Evolutionary conservation across 805 yeast genomes (phyloP).

Genomic region (Candida silvicultrix): DNA sequence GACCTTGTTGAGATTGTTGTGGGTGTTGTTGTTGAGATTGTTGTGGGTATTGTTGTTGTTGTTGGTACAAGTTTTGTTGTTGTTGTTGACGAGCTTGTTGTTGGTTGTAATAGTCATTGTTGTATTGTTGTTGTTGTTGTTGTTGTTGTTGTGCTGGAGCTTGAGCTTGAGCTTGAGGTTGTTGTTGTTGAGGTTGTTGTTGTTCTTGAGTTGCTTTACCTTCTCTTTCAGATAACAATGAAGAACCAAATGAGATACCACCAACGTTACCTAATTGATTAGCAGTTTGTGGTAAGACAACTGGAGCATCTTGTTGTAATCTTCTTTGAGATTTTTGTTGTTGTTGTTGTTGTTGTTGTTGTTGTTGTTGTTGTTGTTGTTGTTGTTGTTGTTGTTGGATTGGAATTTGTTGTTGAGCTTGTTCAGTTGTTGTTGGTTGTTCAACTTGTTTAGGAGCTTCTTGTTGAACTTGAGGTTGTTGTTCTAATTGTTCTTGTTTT

Average conservation of each 20-base stretch:
- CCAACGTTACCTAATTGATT: slow-evolving; percentile 31
- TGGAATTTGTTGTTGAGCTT: slow-evolving; percentile 18
- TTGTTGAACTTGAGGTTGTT: slow-evolving; percentile 9
- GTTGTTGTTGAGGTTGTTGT: slow-evolving; percentile 12
- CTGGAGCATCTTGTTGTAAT: slow-evolving; percentile 36
- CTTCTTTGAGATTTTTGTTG: slow-evolving; percentile 27
- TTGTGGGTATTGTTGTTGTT: slow-evolving; percentile 2
- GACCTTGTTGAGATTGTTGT: slow-evolving; percentile 14
- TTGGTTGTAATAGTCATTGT: slow-evolving; percentile 2
- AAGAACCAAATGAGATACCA: slow-evolving; percentile 61
- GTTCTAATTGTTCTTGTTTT: slow-evolving; percentile 3
- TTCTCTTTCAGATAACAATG: slow-evolving; percentile 35
- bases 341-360: slow-evolving; percentile 20
- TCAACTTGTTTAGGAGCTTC: slow-evolving; percentile 12
- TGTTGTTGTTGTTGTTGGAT: slow-evolving; percentile 17
- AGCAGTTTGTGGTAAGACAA: slow-evolving; percentile 47
- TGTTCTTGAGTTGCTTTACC: slow-evolving; percentile 20
- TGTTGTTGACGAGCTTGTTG: slow-evolving; percentile 7
- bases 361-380: slow-evolving; percentile 10
- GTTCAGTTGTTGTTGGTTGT: slow-evolving; percentile 14
- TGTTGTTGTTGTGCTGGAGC: slow-evolving; percentile 12
- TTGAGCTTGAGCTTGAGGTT: neutral
- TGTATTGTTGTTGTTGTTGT: slow-evolving; percentile 4
- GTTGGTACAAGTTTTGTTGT: slow-evolving; percentile 4
- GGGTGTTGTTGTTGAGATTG: slow-evolving; percentile 4